Evolutionary conservation across 2,329 filamentous ascomycete genomes (phyloP), one percentile per base, ranked within the genome.

Genomic region (Rasamsonia emersonii): DNA sequence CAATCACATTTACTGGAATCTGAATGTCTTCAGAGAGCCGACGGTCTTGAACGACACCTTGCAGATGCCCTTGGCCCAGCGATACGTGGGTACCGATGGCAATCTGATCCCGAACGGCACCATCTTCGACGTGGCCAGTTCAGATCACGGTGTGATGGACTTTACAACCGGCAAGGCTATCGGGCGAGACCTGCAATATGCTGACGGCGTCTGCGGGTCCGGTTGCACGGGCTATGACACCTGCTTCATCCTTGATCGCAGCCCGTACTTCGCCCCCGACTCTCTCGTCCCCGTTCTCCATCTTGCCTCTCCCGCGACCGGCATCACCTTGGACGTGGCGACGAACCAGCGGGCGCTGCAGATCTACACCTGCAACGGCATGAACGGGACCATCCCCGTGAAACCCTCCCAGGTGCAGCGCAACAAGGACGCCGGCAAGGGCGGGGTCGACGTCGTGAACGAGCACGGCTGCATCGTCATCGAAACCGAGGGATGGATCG

Each of bases 401-500:
- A 65, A 61, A 47, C 36, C 49, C 32, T 63, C 56, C 11, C 60
- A 57, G 49, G 54, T 53, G 30, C 55, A 63, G 33, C 68, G 72
- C 13, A 76, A 73, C 35, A 68, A 71, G 62, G 67, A 67, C n/a
- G 68, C 69, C 42, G 66, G 65, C n/a, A 64, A 69, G 24, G 54
- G 61, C 7, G 47, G 57, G 44, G 63, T 51, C 42, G 55, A 50
- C 54, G 46, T 55, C 64, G 46, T 73, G 53, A 44, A 67, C 53
- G 40, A 88, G 65, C 85, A 86, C 51, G 86, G 85, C 18, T 95
- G 89, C 58, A 52, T 94, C 16, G 89, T 94, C 29, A 73, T 95
- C 58, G 89, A 95, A 64, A 84, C 91, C 9, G 76, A 95, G 68
- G 86, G 91, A 56, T 95, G 78, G 75, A 93, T 95, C 51, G 88